Percentiles rank a stretch among this genome's conserved stretches.
Conservation (phyloP, 345 rosid genomes). For the Gossypium mustelinum region DNA sequence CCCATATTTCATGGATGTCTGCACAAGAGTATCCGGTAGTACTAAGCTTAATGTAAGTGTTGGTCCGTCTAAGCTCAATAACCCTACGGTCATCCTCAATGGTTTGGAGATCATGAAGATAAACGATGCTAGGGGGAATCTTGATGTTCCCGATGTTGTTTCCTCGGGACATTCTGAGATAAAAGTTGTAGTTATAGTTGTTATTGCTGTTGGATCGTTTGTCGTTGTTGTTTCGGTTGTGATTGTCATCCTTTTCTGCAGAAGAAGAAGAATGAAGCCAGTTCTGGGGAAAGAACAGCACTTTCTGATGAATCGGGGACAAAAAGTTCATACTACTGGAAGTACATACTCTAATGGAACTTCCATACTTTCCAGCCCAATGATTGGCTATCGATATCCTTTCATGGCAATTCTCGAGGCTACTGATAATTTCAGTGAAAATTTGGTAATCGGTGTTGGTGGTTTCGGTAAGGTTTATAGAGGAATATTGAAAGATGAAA, state of each 20-base stretch:
- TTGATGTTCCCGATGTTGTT: slow-evolving; percentile 36
- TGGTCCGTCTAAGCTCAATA: slow-evolving; percentile 40
- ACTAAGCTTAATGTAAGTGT: slow-evolving; percentile 45
- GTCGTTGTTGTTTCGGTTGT: slow-evolving; percentile 22
- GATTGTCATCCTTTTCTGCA: slow-evolving; percentile 21
- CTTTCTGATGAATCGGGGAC: slow-evolving; percentile 20
- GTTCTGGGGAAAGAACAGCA: slow-evolving; percentile 28
- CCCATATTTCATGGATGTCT: slow-evolving; percentile 62
- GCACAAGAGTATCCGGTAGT: slow-evolving; percentile 27
- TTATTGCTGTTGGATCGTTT: slow-evolving; percentile 35
- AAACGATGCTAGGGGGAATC: slow-evolving; percentile 43
- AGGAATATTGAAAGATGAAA: slow-evolving; percentile 36
- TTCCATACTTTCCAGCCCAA: slow-evolving; percentile 40
- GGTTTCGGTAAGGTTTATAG: slow-evolving; percentile 45
- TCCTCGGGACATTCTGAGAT: slow-evolving; percentile 20
- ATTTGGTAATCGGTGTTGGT: slow-evolving; percentile 33
- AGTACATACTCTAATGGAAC: slow-evolving; percentile 21
- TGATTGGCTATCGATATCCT: slow-evolving; percentile 52
- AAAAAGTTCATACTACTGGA: neutral
- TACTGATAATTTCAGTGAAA: slow-evolving; percentile 36
- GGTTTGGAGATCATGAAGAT: slow-evolving; percentile 68
- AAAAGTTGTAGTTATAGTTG: slow-evolving; percentile 24
- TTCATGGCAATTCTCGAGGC: slow-evolving; percentile 43
- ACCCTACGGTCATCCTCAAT: slow-evolving; percentile 42
- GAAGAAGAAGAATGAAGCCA: slow-evolving; percentile 20